Conservation (phyloP, 306 rosid genomes). For the Pyrus communis region DNA sequence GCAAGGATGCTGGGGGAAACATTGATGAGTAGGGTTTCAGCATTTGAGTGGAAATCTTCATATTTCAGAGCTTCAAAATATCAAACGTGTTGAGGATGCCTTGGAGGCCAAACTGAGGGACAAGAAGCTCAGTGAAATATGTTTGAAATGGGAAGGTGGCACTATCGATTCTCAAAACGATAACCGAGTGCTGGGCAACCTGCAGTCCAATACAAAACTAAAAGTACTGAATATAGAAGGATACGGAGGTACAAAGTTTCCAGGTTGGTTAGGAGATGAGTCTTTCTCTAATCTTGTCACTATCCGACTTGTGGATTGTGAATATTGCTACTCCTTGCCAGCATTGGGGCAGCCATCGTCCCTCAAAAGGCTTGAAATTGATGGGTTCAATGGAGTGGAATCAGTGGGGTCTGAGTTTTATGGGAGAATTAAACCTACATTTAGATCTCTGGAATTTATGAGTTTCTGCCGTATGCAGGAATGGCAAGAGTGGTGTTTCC, state of each 20-base stretch:
- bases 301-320: too few species aligned
- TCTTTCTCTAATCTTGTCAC: too few species aligned
- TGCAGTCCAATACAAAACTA: not conserved
- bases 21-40: not conserved
- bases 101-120: not conserved
- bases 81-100: not conserved
- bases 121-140: not conserved
- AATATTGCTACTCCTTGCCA: too few species aligned
- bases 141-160: slow-evolving; percentile 1
- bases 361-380: too few species aligned
- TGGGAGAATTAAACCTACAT: not conserved
- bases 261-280: too few species aligned
- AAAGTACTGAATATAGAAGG: too few species aligned
- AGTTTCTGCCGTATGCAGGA: not conserved
- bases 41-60: not conserved
- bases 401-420: not conserved
- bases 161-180: not conserved
- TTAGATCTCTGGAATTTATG: not conserved
- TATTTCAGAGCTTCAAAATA: slow-evolving; percentile 6
- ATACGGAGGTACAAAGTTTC: too few species aligned
- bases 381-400: too few species aligned
- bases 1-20: not conserved
- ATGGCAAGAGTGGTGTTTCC: not conserved
- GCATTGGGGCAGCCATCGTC: too few species aligned
- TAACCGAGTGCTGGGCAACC: not conserved